These are phyloP conservation scores for Umbellularia californica DNA, from an alignment of 164 flowering plant genomes.

Conservation along the genomic window DNA sequence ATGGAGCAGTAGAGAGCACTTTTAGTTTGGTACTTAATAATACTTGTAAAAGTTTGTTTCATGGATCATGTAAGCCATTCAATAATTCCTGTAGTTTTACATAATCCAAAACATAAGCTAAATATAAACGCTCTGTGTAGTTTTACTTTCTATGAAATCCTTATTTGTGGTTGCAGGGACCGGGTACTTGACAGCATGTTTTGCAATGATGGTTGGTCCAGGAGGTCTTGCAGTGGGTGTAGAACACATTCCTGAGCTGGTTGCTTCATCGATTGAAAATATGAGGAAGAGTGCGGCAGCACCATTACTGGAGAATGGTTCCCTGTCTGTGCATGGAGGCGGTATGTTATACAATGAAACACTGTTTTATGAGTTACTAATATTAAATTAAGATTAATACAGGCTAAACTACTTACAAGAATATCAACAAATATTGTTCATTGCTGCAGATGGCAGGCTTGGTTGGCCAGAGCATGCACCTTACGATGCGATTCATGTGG, in stretches of 20 bases:
- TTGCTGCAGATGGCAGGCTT: conserved; percentile 71
- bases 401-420: no score
- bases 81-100: no score
- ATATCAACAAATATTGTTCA: no score
- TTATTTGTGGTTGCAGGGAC: conserved; percentile 47
- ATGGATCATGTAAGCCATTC: no score
- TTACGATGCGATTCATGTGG: conserved; percentile 97
- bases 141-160: background rate
- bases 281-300: conserved; percentile 73
- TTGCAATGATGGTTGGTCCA: conserved; percentile 88
- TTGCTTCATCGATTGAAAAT: conserved; percentile 52
- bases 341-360: conserved; percentile 46
- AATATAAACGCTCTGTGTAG: no score
- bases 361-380: background rate
- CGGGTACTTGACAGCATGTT: conserved; percentile 94
- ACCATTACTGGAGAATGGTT: conserved; percentile 63
- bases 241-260: conserved; percentile 94
- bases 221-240: conserved; percentile 90
- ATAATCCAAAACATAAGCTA: no score
- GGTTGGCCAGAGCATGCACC: conserved; percentile 89
- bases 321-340: conserved; percentile 63
- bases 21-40: no score
- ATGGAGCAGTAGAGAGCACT: no score
- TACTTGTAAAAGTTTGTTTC: no score
- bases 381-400: no score